Evolutionary conservation across 2,329 filamentous ascomycete species (phyloP).

Genomic region (Fonsecaea erecta): DNA sequence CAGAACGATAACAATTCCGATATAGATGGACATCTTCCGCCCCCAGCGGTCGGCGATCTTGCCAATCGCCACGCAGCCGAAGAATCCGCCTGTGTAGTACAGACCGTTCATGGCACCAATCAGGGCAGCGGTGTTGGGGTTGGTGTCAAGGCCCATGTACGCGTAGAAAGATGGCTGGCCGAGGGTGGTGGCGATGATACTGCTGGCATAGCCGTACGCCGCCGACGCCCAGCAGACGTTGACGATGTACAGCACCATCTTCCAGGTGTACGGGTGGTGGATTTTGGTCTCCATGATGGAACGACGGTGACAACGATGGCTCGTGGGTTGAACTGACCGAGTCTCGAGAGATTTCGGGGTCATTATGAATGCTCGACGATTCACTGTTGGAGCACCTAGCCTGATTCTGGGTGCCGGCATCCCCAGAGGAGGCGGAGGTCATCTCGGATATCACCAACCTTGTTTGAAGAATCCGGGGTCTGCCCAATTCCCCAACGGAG

Average conservation of each 20-base stretch:
- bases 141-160: constrained; percentile 24
- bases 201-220: not conserved
- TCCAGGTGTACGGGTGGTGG: constrained; percentile 5
- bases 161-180: constrained; percentile 51
- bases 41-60: not conserved
- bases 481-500: no score
- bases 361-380: no score
- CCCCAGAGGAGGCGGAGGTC: no score
- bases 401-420: no score
- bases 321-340: no score
- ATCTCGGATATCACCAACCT: no score
- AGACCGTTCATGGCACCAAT: constrained; percentile 3
- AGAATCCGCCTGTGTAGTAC: constrained; percentile 4
- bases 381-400: no score
- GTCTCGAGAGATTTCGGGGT: no score
- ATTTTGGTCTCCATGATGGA: no score
- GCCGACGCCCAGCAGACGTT: constrained; percentile 6
- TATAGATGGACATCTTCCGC: not conserved
- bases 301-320: no score
- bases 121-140: not conserved
- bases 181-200: constrained; percentile 23
- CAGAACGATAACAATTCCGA: not conserved
- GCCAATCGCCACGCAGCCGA: not conserved
- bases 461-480: no score
- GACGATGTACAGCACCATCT: not conserved